Base-by-base conservation (phyloP, 2,329 filamentous ascomycete species). In the Botrytis elliptica region DNA sequence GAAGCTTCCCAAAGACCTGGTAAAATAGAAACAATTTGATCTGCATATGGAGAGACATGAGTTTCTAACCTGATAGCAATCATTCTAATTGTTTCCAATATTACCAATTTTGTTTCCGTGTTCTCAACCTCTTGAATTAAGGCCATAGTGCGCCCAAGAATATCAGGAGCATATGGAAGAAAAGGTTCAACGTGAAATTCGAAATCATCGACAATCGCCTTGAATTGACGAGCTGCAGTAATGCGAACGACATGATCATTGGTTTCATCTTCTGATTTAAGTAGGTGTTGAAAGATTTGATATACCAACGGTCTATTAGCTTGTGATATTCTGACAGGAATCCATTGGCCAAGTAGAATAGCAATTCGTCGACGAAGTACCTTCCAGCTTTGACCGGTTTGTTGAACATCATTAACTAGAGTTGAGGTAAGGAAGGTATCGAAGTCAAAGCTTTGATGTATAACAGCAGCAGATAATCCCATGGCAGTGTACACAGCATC, bases 401-500 rank as follows among this genome's bases (percentile, higher is more conserved):
- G 84, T 80, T 97, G 94, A 0, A 93, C 91, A 81, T 99, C 96
- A 6, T 88, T 86, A 7, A 93, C 89, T 46, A 99, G 85, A 0
- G 92, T 94, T 8, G 90, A 89, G 25, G 88, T 86, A 59, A 99
- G 83, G 79, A 98, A 92, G 1, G 86, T 82, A 80, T 97, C 92
- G 83, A 98, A 98, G 82, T 98, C 92, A 76, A 98, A 89, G 18
- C 89, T 86, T 65, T 91, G 85, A 74, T 91, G 87, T 25, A 98
- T 85, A 57, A 95, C 90, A 2, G 93, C 87, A 1, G 95, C 93
- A 0, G 96, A 90, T 69, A 98, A 86, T 4, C 95, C 95, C 84
- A 99, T 91, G 18, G 95, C 94, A 8, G 93, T 97, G 80, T 99
- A 99, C 0, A 98, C 90, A 0, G 95, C 95, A 81, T 99, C 96